Evolutionary conservation across 2,329 filamentous ascomycete genomes (phyloP), one percentile per base, ranked within the genome.

Genomic region (Pestalotiopsis sp.): DNA sequence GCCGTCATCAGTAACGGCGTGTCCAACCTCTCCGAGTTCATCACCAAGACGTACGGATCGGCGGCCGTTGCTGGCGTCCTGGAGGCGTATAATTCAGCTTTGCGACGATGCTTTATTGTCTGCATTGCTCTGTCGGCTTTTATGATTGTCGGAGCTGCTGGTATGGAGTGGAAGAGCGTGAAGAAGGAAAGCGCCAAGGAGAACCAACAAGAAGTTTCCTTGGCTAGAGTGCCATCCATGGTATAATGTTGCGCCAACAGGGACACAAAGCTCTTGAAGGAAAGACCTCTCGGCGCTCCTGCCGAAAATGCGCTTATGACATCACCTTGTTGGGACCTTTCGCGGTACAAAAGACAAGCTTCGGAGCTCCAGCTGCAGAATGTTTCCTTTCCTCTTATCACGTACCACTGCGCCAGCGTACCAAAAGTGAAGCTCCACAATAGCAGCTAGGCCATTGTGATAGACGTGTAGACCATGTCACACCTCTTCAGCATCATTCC

Each of bases 81-180:
- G 45, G 20, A 14, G 17, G 67, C 67, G 3, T 68, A 68, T n/a
- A 60, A 68, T 52, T 11, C 17, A 17, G 67, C 67, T 4, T 7
- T 68, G 31, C 23, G 25, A n/a, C 5, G 20, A 1, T 20, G 17
- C 31, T 68, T 68, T 39, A 17, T 65, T 13, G 67, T 68, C 2
- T 27, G 59, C 12, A n/a, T 68, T 20, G 62, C 49, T 27, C 27
- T 65, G 27, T 25, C 61, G 4, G 65, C 49, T 52, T 20, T 68
- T 4, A 41, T 61, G 17, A 56, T 65, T 1, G 7, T 68, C 49
- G 67, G 67, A 11, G 31, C 27, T 36, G 23, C 52, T 4, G n/a
- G 14, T 9, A 59, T 68, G 49, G 60, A 65, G 39, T 67, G 58
- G 36, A 61, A 27, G 17, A 62, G 61, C 39, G 23, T 67, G 14